A percentile compares a stretch with the other conserved stretches of the same genome.
Conservation (phyloP, 1,284 basidiomycete genomes). For the Apiotrichum veenhuisii region DNA sequence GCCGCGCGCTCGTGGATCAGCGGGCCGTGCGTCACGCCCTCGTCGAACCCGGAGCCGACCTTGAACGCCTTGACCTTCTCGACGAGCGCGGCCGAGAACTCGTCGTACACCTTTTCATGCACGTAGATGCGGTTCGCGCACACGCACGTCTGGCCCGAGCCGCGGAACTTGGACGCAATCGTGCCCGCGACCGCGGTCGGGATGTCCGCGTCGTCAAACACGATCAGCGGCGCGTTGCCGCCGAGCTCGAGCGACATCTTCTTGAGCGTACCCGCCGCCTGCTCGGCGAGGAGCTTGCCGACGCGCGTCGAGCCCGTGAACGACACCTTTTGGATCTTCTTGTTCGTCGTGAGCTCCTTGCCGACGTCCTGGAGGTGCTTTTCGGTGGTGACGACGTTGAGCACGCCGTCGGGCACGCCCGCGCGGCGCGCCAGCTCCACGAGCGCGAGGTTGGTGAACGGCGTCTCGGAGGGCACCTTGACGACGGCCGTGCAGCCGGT, state of each 20-base stretch:
- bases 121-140: constrained; percentile 48
- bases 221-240: constrained; percentile 52
- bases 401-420: constrained; percentile 88
- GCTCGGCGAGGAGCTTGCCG: constrained; percentile 80
- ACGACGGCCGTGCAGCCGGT: constrained; percentile 94
- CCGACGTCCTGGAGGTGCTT: constrained; percentile 43
- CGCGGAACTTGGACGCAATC: constrained; percentile 85
- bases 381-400: constrained; percentile 77
- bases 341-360: constrained; percentile 46
- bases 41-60: constrained; percentile 82
- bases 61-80: constrained; percentile 76
- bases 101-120: constrained; percentile 47
- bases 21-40: constrained; percentile 83
- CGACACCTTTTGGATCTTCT: constrained; percentile 64
- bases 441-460: constrained; percentile 81
- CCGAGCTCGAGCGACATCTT: constrained; percentile 75
- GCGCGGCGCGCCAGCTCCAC: constrained; percentile 71
- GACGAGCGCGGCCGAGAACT: constrained; percentile 44
- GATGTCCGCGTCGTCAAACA: constrained; percentile 94
- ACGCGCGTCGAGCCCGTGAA: constrained; percentile 90
- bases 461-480: constrained; percentile 94
- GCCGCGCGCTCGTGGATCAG: constrained; percentile 83
- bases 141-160: constrained; percentile 76
- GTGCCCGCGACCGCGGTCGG: constrained; percentile 91
- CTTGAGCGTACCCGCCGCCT: constrained; percentile 83